These are phyloP conservation scores for Takakia lepidozioides DNA, from an alignment of 225 moss, liverwort and hornwort genomes.

Conservation along the genomic window DNA sequence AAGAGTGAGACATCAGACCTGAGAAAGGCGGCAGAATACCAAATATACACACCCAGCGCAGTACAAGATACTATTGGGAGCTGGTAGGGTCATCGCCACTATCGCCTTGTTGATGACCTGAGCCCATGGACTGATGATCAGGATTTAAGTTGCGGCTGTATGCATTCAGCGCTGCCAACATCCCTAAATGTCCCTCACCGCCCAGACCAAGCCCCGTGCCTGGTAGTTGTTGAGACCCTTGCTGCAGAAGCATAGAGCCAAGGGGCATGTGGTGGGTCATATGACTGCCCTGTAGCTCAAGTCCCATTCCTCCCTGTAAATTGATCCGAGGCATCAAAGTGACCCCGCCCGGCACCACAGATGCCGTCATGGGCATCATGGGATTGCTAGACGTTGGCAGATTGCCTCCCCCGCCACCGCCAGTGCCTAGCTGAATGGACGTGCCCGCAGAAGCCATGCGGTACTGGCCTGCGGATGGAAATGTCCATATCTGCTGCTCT, in stretches of 20 bases:
- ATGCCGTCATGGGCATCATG: constrained; percentile 72
- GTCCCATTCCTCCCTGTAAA: constrained; percentile 79
- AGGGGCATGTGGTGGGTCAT: constrained; percentile 86
- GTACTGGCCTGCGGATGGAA: constrained; percentile 71
- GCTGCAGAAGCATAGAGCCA: constrained; percentile 96
- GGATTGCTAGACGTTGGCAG: constrained; percentile 74
- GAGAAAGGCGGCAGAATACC: too few relatives aligned
- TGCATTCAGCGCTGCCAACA: constrained; percentile 97
- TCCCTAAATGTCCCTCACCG: constrained; percentile 78
- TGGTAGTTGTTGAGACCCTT: constrained; percentile 61
- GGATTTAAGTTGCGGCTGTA: constrained; percentile 85
- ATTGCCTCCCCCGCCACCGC: constrained; percentile 53
- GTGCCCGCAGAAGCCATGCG: constrained; percentile 83
- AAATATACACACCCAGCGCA: too few relatives aligned
- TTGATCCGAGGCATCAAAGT: constrained; percentile 97
- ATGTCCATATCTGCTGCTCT: constrained; percentile 97
- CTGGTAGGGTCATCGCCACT: constrained; percentile 97
- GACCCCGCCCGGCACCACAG: constrained; percentile 79
- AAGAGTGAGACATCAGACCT: too few relatives aligned
- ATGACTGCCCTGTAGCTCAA: constrained; percentile 91
- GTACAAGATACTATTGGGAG: constrained; percentile 75
- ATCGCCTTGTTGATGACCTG: constrained; percentile 97
- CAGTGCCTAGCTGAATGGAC: constrained; percentile 87
- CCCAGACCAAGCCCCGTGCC: constrained; percentile 75
- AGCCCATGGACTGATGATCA: constrained; percentile 93